Conservation (phyloP, 305 asterid genomes). For the Fraxinus nigra region DNA sequence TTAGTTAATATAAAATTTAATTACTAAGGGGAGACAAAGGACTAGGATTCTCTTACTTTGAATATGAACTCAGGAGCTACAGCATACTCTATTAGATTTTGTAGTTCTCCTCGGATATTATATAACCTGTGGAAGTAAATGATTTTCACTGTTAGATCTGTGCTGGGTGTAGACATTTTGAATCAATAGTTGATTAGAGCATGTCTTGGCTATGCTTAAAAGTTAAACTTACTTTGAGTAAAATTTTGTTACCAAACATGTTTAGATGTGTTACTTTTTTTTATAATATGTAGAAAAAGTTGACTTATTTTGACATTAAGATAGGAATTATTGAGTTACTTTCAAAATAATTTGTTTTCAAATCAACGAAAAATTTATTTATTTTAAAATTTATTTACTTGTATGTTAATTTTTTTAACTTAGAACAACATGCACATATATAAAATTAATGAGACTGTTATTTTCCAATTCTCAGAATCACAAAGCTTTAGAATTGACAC, state of each 20-base stretch:
- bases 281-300: not conserved
- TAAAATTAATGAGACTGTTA: not conserved
- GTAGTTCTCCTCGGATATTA: conserved; percentile 67
- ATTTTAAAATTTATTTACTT: not conserved
- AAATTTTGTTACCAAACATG: not conserved
- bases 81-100: conserved; percentile 74
- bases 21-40: conserved; percentile 9
- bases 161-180: not conserved
- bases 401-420: not conserved
- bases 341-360: not conserved
- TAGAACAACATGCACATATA: not conserved
- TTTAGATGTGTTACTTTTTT: not conserved
- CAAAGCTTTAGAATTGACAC: conserved; percentile 23
- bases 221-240: not conserved
- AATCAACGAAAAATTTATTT: not conserved
- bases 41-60: conserved; percentile 43
- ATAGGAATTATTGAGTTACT: not conserved
- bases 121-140: conserved; percentile 51
- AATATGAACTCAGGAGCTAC: conserved; percentile 77
- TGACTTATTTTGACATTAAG: not conserved
- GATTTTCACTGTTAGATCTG: conserved; percentile 23
- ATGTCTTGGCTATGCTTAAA: not conserved
- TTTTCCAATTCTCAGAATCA: not conserved
- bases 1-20: conserved; percentile 19
- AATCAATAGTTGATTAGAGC: conserved; percentile 9